Percentiles rank a stretch among this genome's conserved stretches.
phyloP scores from a whole-genome alignment of 23 red algal genomes.

The Gracilaria gracilis region DNA sequence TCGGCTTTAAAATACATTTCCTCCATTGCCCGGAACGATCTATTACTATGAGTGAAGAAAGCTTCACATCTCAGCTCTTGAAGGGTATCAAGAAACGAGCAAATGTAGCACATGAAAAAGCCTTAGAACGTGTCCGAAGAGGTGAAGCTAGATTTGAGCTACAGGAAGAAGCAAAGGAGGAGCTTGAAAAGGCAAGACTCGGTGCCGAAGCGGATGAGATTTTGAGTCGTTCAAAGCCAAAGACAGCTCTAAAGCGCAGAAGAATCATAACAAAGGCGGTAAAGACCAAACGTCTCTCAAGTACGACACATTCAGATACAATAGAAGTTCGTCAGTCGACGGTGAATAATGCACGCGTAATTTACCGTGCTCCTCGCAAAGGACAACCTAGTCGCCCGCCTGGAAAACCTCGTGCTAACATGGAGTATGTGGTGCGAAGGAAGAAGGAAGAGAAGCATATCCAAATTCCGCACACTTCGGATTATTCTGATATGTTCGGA shows the following conservation, averaged over 20 bases:
- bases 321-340: no score
- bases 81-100: background rate
- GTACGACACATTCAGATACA: no score
- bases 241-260: background rate
- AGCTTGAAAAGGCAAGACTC: background rate
- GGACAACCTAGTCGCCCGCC: no score
- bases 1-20: no score
- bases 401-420: background rate
- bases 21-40: no score
- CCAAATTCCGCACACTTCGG: constrained; percentile 30
- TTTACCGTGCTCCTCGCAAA: background rate
- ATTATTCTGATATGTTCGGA: constrained; percentile 49
- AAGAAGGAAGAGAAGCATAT: background rate
- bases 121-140: background rate
- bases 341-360: background rate
- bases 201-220: background rate
- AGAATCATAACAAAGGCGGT: background rate
- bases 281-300: background rate
- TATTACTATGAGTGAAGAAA: background rate
- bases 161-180: background rate
- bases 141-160: background rate
- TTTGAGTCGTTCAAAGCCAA: background rate
- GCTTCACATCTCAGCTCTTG: background rate
- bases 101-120: background rate
- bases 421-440: constrained; percentile 50